Percentiles rank a stretch among this genome's conserved stretches.
Conservation (phyloP, 441 rosid species). For the Gossypium aridum region DNA sequence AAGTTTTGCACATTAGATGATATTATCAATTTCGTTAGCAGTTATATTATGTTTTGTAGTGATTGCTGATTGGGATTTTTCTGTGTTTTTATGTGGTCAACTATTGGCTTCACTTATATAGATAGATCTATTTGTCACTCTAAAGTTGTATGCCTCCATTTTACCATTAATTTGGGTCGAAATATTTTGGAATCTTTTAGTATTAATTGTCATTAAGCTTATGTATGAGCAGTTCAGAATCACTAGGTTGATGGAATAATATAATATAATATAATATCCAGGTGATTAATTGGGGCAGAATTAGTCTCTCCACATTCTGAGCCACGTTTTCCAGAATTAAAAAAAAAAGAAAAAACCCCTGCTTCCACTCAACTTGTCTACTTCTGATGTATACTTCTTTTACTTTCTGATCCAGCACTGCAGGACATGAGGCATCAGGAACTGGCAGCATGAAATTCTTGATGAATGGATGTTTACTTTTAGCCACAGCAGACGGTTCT, state of each 20-base stretch:
- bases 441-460: conserved; percentile 52
- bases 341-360: background rate
- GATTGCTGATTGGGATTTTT: background rate
- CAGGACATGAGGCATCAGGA: conserved; percentile 61
- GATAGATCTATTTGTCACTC: background rate
- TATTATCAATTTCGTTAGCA: background rate
- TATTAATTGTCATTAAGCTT: background rate
- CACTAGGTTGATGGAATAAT: background rate
- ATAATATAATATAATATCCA: background rate
- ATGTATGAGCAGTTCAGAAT: background rate
- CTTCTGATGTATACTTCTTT: background rate
- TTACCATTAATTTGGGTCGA: background rate
- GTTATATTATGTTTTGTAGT: background rate
- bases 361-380: background rate
- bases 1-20: background rate
- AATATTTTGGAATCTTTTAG: background rate
- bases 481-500: conserved; percentile 54
- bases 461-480: conserved; percentile 50
- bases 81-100: background rate
- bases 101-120: background rate
- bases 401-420: conserved; percentile 31
- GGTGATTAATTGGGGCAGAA: background rate
- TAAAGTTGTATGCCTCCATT: background rate
- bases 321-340: background rate
- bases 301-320: background rate